A percentile compares a stretch with the other conserved stretches of the same genome.
phyloP scores from a whole-genome alignment of 352 stramenopile species.

The Pilasporangium apinafurcum region DNA sequence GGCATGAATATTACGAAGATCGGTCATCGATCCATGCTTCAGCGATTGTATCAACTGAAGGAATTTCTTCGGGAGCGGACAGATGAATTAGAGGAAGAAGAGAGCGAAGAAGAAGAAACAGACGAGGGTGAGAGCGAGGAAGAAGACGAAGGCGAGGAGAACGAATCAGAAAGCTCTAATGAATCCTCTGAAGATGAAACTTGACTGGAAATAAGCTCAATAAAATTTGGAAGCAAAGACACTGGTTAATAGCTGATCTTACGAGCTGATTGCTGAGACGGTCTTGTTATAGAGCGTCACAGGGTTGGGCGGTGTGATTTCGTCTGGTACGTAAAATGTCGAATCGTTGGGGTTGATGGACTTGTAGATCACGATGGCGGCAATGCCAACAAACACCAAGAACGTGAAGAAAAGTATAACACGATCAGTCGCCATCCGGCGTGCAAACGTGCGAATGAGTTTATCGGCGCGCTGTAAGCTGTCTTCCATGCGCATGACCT shows the following conservation, averaged over 20 bases:
- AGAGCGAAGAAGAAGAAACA: conserved; percentile 7
- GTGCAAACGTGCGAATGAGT: conserved; percentile 73
- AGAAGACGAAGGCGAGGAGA: conserved; percentile 10
- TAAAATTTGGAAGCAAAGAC: too few species aligned
- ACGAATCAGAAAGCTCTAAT: too few species aligned
- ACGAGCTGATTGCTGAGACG: conserved; percentile 38
- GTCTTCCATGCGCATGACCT: conserved; percentile 85
- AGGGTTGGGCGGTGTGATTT: conserved; percentile 77
- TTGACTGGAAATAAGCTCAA: background rate
- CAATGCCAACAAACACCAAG: conserved; percentile 74
- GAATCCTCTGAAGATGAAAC: too few species aligned
- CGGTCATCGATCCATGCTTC: conserved; percentile 64
- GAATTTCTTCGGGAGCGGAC: conserved; percentile 28
- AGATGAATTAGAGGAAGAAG: conserved; percentile 15
- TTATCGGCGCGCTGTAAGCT: conserved; percentile 70
- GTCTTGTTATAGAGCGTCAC: conserved; percentile 74
- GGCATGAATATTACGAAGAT: conserved; percentile 58
- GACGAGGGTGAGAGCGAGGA: conserved; percentile 10
- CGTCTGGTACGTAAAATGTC: conserved; percentile 82
- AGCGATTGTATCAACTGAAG: conserved; percentile 53
- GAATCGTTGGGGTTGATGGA: conserved; percentile 61
- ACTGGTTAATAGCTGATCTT: background rate
- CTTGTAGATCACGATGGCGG: conserved; percentile 82
- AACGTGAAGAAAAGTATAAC: conserved; percentile 79
- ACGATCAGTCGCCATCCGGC: conserved; percentile 78